Evolutionary conservation across 129 eudicot genomes (phyloP).

Genomic region (Flaveria brownii): DNA sequence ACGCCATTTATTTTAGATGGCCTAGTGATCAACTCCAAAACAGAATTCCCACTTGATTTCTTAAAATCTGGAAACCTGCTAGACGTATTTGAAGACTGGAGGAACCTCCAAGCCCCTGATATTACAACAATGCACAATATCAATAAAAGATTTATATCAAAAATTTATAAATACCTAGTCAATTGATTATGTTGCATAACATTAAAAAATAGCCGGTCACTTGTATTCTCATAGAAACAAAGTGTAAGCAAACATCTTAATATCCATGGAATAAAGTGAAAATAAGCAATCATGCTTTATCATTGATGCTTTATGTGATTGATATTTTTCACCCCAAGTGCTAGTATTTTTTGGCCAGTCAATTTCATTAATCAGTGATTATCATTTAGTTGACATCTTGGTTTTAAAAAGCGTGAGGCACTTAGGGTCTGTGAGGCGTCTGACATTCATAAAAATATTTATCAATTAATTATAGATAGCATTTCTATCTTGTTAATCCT

Average conservation of each 20-base stretch:
- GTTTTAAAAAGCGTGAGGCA: neutral
- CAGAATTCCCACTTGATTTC: slow-evolving; percentile 78
- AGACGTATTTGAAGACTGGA: slow-evolving; percentile 62
- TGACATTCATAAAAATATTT: neutral
- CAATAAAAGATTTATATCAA: too few relatives aligned
- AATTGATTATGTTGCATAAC: slow-evolving; percentile 17
- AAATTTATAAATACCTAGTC: neutral
- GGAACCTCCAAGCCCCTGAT: slow-evolving; percentile 85
- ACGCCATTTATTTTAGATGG: slow-evolving; percentile 96
- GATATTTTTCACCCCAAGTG: neutral
- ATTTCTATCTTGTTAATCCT: too few relatives aligned
- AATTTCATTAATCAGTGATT: too few relatives aligned
- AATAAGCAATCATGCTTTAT: too few relatives aligned
- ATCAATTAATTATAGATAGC: too few relatives aligned
- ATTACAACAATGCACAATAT: slow-evolving; percentile 25
- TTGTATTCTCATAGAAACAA: neutral
- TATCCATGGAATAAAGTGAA: neutral
- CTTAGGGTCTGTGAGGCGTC: too few relatives aligned
- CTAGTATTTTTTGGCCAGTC: neutral
- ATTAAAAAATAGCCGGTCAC: neutral
- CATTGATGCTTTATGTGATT: too few relatives aligned
- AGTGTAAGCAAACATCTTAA: slow-evolving; percentile 19
- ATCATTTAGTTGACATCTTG: neutral
- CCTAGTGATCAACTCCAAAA: slow-evolving; percentile 77
- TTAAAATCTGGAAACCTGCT: slow-evolving; percentile 73